Conservation (phyloP, 441 rosid genomes). For the Capsella rubella region DNA sequence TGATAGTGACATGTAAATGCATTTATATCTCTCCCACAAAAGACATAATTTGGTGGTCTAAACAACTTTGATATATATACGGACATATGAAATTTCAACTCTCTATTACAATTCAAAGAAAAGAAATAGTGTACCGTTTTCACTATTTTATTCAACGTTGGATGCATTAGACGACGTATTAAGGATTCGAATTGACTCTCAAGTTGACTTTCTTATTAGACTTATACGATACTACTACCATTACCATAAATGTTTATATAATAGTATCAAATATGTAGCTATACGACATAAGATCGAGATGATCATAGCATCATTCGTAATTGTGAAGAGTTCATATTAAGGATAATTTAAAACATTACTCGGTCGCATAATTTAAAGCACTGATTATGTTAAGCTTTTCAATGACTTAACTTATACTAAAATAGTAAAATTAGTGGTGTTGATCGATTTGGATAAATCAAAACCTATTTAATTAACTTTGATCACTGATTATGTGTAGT, state of each 20-base stretch:
- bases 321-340: neutral
- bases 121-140: no score
- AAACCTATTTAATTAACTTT: neutral
- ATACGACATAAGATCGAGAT: neutral
- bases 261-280: neutral
- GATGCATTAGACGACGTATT: conserved; percentile 23
- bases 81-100: conserved; percentile 25
- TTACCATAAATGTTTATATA: neutral
- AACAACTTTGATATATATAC: conserved; percentile 12
- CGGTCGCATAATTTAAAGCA: neutral
- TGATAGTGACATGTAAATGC: conserved; percentile 37
- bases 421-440: neutral
- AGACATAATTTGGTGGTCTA: conserved; percentile 29
- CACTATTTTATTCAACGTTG: conserved; percentile 15
- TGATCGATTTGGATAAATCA: neutral
- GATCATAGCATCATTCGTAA: neutral
- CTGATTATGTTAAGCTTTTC: neutral
- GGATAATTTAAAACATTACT: neutral
- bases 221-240: neutral
- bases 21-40: conserved; percentile 37
- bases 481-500: no score
- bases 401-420: neutral
- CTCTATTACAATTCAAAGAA: conserved; percentile 10
- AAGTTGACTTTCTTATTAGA: conserved; percentile 20
- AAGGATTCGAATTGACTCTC: conserved; percentile 33